phyloP scores from a whole-genome alignment of 331 rosid genomes.

The Rhamnella rubrinervis region DNA sequence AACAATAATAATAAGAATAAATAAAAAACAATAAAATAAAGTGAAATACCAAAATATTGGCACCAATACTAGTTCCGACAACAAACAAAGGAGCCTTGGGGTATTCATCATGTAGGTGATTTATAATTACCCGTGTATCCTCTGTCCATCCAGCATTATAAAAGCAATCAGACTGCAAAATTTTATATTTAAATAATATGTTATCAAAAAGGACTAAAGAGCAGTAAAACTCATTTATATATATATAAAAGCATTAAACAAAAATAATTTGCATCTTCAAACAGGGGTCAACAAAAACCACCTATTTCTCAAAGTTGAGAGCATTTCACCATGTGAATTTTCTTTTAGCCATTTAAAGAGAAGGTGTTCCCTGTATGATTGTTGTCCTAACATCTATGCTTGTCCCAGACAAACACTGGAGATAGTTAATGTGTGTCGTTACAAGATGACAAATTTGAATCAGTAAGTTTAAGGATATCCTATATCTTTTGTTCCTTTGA shows the following conservation, averaged over 20 bases:
- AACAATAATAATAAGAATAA: background rate
- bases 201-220: constrained; percentile 1
- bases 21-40: background rate
- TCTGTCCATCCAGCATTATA: constrained; percentile 99
- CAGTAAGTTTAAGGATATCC: no score
- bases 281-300: no score
- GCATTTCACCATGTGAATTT: no score
- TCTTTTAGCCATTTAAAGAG: no score
- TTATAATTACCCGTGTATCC: constrained; percentile 68
- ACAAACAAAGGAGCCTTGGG: constrained; percentile 72
- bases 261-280: background rate
- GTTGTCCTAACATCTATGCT: background rate
- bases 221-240: background rate
- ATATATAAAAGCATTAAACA: constrained; percentile 6
- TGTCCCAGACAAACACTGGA: background rate
- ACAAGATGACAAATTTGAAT: no score
- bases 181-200: constrained; percentile 20
- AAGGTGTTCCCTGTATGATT: background rate
- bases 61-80: constrained; percentile 94
- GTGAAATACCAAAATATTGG: constrained; percentile 74
- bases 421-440: background rate
- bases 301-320: no score
- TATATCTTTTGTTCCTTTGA: no score
- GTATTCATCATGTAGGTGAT: constrained; percentile 64
- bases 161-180: constrained; percentile 86